phyloP scores from a whole-genome alignment of 495 filamentous ascomycete genomes.

The Entonaema liquescens region DNA sequence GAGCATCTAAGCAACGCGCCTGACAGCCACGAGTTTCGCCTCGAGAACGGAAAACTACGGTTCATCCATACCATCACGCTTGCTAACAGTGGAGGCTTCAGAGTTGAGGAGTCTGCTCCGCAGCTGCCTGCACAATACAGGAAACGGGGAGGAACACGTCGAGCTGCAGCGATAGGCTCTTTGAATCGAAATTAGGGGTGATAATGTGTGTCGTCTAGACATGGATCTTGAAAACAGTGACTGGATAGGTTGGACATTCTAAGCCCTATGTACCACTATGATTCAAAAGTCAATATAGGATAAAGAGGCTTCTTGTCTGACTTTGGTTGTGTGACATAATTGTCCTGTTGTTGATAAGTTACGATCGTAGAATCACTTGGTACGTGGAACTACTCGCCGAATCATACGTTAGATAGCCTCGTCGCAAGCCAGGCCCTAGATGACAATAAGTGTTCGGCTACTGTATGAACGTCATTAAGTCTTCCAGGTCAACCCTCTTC shows the following conservation, averaged over 20 bases:
- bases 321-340: neutral
- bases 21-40: conserved; percentile 54
- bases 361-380: neutral
- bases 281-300: too few species aligned
- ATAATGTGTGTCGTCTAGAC: neutral
- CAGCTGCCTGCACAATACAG: conserved; percentile 3
- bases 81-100: conserved; percentile 55
- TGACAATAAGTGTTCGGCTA: neutral
- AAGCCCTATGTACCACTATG: too few species aligned
- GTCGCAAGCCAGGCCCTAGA: neutral
- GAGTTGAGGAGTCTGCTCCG: neutral
- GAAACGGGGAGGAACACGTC: conserved; percentile 17
- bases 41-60: conserved; percentile 54
- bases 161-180: neutral
- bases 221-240: neutral
- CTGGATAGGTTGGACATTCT: too few species aligned
- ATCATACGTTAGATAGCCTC: too few species aligned
- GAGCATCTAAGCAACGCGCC: conserved; percentile 53
- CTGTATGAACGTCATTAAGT: neutral
- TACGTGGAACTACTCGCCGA: neutral
- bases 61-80: conserved; percentile 56
- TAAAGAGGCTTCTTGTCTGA: too few species aligned
- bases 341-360: neutral
- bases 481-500: neutral
- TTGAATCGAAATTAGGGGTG: neutral